These are phyloP conservation scores for Camellia oleifera DNA, from an alignment of 179 eudicot species.

Conservation along the genomic window DNA sequence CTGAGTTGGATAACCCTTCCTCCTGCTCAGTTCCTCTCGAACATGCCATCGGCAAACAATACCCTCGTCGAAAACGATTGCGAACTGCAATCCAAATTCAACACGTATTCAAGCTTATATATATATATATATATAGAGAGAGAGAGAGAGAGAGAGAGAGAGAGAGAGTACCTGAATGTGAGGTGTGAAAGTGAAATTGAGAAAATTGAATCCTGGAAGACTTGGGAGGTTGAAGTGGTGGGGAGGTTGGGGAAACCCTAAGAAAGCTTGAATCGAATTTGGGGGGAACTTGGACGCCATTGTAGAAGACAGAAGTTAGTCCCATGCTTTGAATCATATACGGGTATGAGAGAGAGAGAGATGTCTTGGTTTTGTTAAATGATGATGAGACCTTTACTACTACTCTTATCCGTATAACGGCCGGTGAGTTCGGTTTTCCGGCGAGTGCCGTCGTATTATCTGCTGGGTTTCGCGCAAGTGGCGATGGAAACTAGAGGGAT, in stretches of 20 bases:
- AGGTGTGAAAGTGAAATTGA: constrained; percentile 10
- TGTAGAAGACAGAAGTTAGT: constrained; percentile 31
- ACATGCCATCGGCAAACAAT: constrained; percentile 22
- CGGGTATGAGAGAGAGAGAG: not conserved
- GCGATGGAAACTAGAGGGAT: too few relatives aligned
- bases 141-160: not conserved
- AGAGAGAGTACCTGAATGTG: constrained; percentile 21
- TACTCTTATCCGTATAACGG: not conserved
- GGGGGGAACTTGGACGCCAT: constrained; percentile 24
- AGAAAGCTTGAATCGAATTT: constrained; percentile 20
- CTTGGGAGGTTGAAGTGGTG: constrained; percentile 16
- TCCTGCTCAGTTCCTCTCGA: constrained; percentile 52
- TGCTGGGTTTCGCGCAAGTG: too few relatives aligned
- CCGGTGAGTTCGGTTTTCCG: not conserved
- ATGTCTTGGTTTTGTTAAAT: too few relatives aligned
- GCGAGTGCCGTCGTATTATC: not conserved
- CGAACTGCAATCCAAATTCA: constrained; percentile 25
- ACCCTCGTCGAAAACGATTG: constrained; percentile 14
- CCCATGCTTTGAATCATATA: constrained; percentile 24
- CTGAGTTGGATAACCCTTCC: constrained; percentile 51
- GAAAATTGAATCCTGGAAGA: constrained; percentile 19
- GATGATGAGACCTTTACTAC: not conserved
- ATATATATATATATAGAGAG: not conserved
- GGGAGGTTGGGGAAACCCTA: constrained; percentile 21
- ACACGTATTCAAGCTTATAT: not conserved